Evolutionary conservation across 371 early-diverging fungal genomes (phyloP).

Genomic region (Syncephalastrum contaminatum): DNA sequence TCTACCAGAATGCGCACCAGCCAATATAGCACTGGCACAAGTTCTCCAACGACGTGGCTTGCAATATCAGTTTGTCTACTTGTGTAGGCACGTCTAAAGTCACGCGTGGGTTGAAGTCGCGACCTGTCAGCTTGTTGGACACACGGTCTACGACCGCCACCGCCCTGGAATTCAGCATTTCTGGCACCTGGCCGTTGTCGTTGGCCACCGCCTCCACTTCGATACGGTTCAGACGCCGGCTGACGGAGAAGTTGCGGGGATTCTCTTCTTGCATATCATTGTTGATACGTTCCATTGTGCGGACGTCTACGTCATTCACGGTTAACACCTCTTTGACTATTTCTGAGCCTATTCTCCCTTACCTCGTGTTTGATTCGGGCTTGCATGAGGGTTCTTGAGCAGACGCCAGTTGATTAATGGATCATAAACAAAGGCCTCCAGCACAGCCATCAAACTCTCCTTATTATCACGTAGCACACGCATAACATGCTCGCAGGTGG

Average conservation of each 20-base stretch:
- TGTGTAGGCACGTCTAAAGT: constrained; percentile 84
- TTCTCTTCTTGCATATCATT: constrained; percentile 45
- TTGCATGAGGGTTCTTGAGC: constrained; percentile 41
- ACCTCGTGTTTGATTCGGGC: constrained; percentile 44
- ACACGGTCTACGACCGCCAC: constrained; percentile 63
- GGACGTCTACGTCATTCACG: constrained; percentile 21
- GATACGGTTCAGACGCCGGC: constrained; percentile 45
- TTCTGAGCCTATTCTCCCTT: constrained; percentile 2
- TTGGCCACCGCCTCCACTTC: constrained; percentile 52
- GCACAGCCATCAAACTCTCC: constrained; percentile 96
- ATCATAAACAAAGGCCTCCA: constrained; percentile 98
- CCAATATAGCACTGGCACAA: constrained; percentile 96
- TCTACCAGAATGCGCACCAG: constrained; percentile 64
- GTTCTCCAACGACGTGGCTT: constrained; percentile 94
- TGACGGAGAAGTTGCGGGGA: constrained; percentile 47
- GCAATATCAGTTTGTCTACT: constrained; percentile 91
- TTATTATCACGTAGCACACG: constrained; percentile 94
- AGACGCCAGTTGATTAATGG: constrained; percentile 95
- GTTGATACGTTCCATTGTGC: constrained; percentile 37
- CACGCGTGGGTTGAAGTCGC: constrained; percentile 88
- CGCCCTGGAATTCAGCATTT: constrained; percentile 56
- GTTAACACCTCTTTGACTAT: not conserved
- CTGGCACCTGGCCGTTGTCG: constrained; percentile 48
- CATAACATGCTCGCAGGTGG: constrained; percentile 96
- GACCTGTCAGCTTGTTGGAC: constrained; percentile 84